phyloP scores from a whole-genome alignment of 345 rosid species.

The Luvunga scandens region DNA sequence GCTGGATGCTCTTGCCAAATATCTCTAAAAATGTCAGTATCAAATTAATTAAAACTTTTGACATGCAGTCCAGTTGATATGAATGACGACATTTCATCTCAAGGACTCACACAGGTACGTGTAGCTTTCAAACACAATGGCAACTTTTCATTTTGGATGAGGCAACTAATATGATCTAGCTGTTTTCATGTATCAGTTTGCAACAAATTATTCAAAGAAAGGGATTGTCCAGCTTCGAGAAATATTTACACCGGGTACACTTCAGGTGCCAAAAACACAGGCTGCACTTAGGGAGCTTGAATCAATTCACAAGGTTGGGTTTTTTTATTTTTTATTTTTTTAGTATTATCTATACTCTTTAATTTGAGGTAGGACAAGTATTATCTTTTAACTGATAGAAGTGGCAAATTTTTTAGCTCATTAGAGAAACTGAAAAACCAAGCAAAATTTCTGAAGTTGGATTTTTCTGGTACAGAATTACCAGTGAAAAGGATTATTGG shows the following conservation, averaged over 20 bases:
- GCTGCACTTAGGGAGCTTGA: slow-evolving; percentile 75
- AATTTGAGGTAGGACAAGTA: not conserved
- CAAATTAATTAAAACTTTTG: slow-evolving; percentile 13
- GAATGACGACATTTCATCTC: slow-evolving; percentile 67
- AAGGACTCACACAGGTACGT: slow-evolving; percentile 77
- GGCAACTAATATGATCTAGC: slow-evolving; percentile 1
- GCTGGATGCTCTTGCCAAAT: not conserved
- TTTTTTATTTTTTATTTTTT: not conserved
- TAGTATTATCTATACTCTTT: not conserved
- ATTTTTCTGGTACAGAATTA: not conserved
- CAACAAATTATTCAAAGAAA: slow-evolving; percentile 57
- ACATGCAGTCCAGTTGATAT: slow-evolving; percentile 83
- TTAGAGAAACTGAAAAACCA: not conserved
- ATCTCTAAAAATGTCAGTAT: slow-evolving; percentile 3
- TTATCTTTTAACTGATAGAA: not conserved
- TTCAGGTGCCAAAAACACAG: slow-evolving; percentile 68
- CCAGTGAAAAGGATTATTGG: not conserved
- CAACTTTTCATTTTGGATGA: slow-evolving; percentile 3
- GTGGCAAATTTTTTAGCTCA: not conserved
- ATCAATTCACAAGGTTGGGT: slow-evolving; percentile 85
- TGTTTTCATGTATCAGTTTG: slow-evolving; percentile 53
- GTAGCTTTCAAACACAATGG: not conserved
- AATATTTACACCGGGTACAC: slow-evolving; percentile 69
- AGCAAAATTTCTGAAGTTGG: not conserved
- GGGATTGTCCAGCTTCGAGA: slow-evolving; percentile 76